Evolutionary conservation across 1,284 basidiomycete species (phyloP).

Genomic region (Coriolopsis trogii): DNA sequence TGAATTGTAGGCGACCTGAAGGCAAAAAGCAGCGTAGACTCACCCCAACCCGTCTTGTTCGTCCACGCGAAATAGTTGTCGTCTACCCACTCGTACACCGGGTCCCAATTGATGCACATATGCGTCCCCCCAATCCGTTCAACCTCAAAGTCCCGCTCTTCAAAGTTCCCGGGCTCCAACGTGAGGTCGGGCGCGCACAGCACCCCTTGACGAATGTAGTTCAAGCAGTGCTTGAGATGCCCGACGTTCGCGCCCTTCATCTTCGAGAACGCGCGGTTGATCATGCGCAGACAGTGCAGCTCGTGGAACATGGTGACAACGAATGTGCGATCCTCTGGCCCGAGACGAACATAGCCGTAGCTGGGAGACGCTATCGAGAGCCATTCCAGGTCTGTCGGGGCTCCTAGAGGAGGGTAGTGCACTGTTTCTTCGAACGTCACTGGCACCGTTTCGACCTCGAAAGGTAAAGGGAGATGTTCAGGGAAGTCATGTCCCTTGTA

Average conservation of each 20-base stretch:
- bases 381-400: conserved; percentile 3
- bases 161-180: conserved; percentile 49
- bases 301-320: conserved; percentile 38
- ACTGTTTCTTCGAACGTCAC: conserved; percentile 11
- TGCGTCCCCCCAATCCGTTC: conserved; percentile 43
- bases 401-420: conserved; percentile 8
- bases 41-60: conserved; percentile 1
- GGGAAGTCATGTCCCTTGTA: conserved; percentile 12
- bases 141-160: conserved; percentile 39
- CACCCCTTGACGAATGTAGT: conserved; percentile 44
- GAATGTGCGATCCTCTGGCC: conserved; percentile 29
- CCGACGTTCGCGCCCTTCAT: conserved; percentile 11
- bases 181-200: conserved; percentile 47
- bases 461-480: conserved; percentile 2
- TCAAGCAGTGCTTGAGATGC: conserved; percentile 48
- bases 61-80: conserved; percentile 3
- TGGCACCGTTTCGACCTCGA: background rate
- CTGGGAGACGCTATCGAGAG: background rate
- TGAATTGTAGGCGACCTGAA: background rate
- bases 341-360: conserved; percentile 24
- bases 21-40: background rate
- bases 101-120: conserved; percentile 50
- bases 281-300: conserved; percentile 36
- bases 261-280: conserved; percentile 28
- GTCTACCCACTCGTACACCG: conserved; percentile 36